Evolutionary conservation across 2,329 filamentous ascomycete species (phyloP), one percentile per base, ranked within the genome.

Genomic region (Rhynchosporium graminicola): DNA sequence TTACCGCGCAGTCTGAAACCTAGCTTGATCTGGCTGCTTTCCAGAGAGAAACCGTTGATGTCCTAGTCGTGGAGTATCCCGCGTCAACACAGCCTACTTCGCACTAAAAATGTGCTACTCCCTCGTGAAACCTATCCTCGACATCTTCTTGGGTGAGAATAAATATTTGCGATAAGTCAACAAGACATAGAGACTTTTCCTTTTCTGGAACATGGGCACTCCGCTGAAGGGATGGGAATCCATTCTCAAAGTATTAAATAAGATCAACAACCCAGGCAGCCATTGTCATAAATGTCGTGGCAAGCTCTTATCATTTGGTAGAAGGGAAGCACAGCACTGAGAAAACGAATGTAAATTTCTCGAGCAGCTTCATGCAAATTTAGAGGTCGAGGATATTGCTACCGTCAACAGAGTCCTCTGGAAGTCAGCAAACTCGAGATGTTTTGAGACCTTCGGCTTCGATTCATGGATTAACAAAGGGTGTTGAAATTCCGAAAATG

Each of bases 41-140:
- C 7, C 66, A 57, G 2, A 68, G 55, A 7, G 65, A 63, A 50
- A 60, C 65, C 59, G 65, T 62, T 6, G 63, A 59, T 20, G 63
- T 61, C 10, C 65, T 61, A 51, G 64, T 31, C 1, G 26, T 45
- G 58, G 57, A 64, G 51, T 65, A 65, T 36, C 55, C 45, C 2
- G 59, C 40, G 8, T 42, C 50, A 1, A 61, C 60, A 46, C 66
- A 69, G 5, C 36, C 59, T 43, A 64, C 62, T 28, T 68, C 65
- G 48, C 65, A 68, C 61, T 63, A 66, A 42, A 68, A 66, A 1
- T 64, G 67, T 13, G 63, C 61, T 36, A 66, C 62, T 4, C 58
- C 60, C 38, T 65, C 64, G 40, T 50, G 64, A 20, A 51, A 50
- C 43, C 64, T 54, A 36, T 67, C 65, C 38, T 66, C 61, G 13